Conservation (phyloP, 805 yeast species). For the Barnettozyma wickerhamii region DNA sequence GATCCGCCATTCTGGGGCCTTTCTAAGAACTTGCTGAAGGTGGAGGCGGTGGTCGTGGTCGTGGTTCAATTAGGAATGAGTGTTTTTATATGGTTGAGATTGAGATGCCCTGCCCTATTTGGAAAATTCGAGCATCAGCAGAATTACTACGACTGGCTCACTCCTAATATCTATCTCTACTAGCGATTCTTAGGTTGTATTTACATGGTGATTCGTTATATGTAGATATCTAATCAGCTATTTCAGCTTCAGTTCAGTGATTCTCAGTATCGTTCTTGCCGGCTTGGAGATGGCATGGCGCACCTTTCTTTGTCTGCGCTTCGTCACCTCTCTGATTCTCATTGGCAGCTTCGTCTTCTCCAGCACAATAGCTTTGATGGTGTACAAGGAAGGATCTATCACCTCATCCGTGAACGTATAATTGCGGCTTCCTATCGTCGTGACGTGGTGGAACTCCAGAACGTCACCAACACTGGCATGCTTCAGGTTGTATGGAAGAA, state of each 20-base stretch:
- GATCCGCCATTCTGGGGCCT: not conserved
- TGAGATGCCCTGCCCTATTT: too few relatives aligned
- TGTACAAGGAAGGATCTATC: conserved; percentile 48
- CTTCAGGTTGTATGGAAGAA: conserved; percentile 73
- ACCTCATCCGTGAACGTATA: conserved; percentile 60
- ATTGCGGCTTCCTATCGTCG: conserved; percentile 81
- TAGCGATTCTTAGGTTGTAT: too few relatives aligned
- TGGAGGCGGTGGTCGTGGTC: too few relatives aligned
- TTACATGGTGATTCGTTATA: too few relatives aligned
- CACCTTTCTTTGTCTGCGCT: conserved; percentile 74
- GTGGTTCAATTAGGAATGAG: too few relatives aligned
- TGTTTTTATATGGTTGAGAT: too few relatives aligned
- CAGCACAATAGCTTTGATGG: conserved; percentile 72
- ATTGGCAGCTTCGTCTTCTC: conserved; percentile 83
- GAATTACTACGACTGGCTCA: too few relatives aligned
- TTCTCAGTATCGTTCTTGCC: conserved; percentile 70
- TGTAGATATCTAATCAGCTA: too few relatives aligned
- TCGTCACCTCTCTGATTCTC: conserved; percentile 67
- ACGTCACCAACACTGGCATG: conserved; percentile 80
- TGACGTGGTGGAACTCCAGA: conserved; percentile 68
- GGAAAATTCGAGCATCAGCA: too few relatives aligned
- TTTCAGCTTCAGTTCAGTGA: conserved; percentile 63
- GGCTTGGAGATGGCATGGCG: conserved; percentile 65
- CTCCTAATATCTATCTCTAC: too few relatives aligned
- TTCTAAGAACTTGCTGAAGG: too few relatives aligned